Conservation (phyloP, 2,329 filamentous ascomycete species). For the Ceratocystis huliohia region DNA sequence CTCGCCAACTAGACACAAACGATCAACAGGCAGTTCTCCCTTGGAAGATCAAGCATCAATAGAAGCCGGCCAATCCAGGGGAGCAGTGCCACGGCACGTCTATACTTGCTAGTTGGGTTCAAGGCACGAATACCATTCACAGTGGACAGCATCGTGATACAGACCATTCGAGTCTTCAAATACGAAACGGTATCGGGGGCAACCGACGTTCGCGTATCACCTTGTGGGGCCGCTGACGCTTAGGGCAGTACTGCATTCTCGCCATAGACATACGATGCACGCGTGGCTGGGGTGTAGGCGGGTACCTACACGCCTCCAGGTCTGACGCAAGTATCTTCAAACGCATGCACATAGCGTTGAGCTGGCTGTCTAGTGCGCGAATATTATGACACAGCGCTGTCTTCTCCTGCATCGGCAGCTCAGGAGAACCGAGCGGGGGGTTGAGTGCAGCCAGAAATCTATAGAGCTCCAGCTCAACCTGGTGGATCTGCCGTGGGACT, state of each 20-base stretch:
- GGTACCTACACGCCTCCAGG: neutral
- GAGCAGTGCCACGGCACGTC: no score
- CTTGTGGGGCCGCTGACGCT: neutral
- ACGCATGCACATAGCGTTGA: neutral
- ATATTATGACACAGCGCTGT: neutral
- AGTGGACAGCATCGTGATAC: neutral
- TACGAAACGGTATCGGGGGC: constrained; percentile 5
- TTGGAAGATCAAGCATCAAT: neutral
- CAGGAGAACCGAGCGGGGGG: neutral
- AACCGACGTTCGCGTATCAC: neutral
- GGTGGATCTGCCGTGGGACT: constrained; percentile 4
- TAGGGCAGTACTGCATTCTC: neutral
- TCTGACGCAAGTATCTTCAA: neutral
- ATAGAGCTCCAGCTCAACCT: neutral
- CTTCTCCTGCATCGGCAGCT: neutral
- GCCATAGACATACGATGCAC: neutral
- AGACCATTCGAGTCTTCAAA: neutral
- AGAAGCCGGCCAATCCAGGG: no score
- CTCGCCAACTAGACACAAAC: neutral
- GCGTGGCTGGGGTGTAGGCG: neutral
- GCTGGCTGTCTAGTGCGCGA: neutral
- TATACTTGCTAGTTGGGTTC: no score
- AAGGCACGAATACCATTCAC: no score
- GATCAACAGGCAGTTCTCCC: neutral
- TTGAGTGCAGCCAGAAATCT: neutral